These are phyloP conservation scores for Paramarasmius palmivorus DNA, from an alignment of 1,284 basidiomycete species.

Conservation along the genomic window DNA sequence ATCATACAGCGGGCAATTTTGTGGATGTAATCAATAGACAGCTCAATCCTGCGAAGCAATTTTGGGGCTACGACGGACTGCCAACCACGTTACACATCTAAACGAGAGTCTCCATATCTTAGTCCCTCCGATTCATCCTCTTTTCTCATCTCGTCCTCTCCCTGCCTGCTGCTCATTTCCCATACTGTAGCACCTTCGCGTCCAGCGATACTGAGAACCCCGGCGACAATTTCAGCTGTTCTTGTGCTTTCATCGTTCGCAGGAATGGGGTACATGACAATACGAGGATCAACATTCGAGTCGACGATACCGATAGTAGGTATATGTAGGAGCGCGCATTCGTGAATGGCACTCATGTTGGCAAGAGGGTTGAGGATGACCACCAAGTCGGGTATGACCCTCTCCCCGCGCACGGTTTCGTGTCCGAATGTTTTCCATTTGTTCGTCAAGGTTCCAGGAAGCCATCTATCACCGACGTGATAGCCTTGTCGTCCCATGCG, in stretches of 20 bases:
- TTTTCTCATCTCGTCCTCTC: conserved; percentile 12
- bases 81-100: too few species aligned
- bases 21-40: conserved; percentile 5
- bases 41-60: too few species aligned
- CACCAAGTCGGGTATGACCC: conserved; percentile 83
- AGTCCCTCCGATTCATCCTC: conserved; percentile 18
- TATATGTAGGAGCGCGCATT: conserved; percentile 82
- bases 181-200: conserved; percentile 69
- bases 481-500: conserved; percentile 80
- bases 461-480: conserved; percentile 87
- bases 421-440: conserved; percentile 76
- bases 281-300: conserved; percentile 92
- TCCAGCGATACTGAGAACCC: conserved; percentile 91
- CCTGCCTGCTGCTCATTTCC: conserved; percentile 17
- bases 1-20: not conserved
- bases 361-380: conserved; percentile 87
- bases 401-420: conserved; percentile 54
- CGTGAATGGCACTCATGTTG: conserved; percentile 83
- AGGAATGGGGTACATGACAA: conserved; percentile 98
- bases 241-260: conserved; percentile 95
- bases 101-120: conserved; percentile 8
- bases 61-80: too few species aligned
- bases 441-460: conserved; percentile 94
- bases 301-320: conserved; percentile 92
- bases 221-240: conserved; percentile 88